Evolutionary conservation across 768 basidiomycete genomes (phyloP), one percentile per base, ranked within the genome.

Genomic region (Leccinellum luteum): DNA sequence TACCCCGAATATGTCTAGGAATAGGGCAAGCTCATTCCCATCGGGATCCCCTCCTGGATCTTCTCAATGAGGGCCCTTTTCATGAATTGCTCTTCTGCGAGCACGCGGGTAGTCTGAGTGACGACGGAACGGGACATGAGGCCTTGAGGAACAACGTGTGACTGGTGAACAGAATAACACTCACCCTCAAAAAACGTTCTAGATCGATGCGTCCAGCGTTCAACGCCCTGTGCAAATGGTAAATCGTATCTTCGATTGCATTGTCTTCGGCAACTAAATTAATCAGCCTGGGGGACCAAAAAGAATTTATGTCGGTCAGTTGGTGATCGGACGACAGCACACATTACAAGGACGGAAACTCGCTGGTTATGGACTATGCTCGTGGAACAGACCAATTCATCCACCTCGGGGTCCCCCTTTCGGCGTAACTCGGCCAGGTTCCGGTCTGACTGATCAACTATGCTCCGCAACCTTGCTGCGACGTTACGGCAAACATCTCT

Each of bases 181-280:
- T 70, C 68, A 92, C 94, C 76, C 93, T 87, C 56, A 98, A 77
- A 78, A 98, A 98, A 43, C 90, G 83, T 69, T 99, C 96, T 55
- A 98, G 81, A 76, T 98, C 96, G 60, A 98, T 88, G 57, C 93
- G 85, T 1, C 92, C 92, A 52, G 87, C 78, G 69, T 97, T 97
- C 61, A 99, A 78, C 0, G 94, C 96, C 60, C 94, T 83, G 62
- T 95, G 93, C 48, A 99, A 82, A 71, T 98, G 94, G 75, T 98
- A 99, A 58, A 97, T 90, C 48, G 96, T 96, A 72, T 98, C 97
- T 75, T 98, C 96, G 69, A 98, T 94, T 1, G 96, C 94, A 66
- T 94, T 94, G 73, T 98, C 97, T 73, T 99, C 97, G n/a, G 97
- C 95, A n/a, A 98, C 89, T 28, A 98, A 81, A 69, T 98, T 92